Percentiles rank a stretch among this genome's conserved stretches.
Conservation (phyloP, 371 early-diverging fungal genomes). For the Synchytrium microbalum region DNA sequence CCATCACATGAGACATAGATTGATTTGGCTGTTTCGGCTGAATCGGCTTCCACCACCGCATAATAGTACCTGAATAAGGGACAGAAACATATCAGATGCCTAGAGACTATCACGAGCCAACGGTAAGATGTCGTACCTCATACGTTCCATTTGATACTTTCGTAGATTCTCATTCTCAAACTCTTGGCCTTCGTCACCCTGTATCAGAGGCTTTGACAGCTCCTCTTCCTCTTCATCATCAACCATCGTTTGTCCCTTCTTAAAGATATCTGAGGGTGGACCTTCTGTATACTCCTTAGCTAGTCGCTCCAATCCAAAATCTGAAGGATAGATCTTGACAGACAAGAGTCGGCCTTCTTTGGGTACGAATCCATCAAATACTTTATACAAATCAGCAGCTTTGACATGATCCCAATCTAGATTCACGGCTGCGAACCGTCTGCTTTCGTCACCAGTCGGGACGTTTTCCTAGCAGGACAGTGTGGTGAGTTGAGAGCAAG, state of each 20-base stretch:
- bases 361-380: slow-evolving; percentile 80
- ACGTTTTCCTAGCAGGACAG: slow-evolving; percentile 39
- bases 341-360: slow-evolving; percentile 61
- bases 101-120: background rate
- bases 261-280: slow-evolving; percentile 40
- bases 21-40: slow-evolving; percentile 69
- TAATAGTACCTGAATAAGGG: slow-evolving; percentile 66
- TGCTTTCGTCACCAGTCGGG: slow-evolving; percentile 76
- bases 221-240: slow-evolving; percentile 14
- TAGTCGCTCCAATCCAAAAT: slow-evolving; percentile 90
- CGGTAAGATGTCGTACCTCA: slow-evolving; percentile 34
- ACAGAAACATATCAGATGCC: background rate
- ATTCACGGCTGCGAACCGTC: slow-evolving; percentile 86
- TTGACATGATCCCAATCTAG: slow-evolving; percentile 93
- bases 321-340: slow-evolving; percentile 86
- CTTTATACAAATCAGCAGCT: slow-evolving; percentile 78
- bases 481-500: slow-evolving; percentile 29
- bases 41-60: slow-evolving; percentile 89
- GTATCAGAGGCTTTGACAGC: slow-evolving; percentile 14
- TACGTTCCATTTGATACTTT: slow-evolving; percentile 86
- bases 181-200: slow-evolving; percentile 46
- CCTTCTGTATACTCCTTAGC: slow-evolving; percentile 34
- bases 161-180: slow-evolving; percentile 79
- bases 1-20: slow-evolving; percentile 87
- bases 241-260: slow-evolving; percentile 3